A percentile compares a stretch with the other conserved stretches of the same genome.
These are phyloP conservation scores for Anthoceros angustus DNA, from an alignment of 225 moss, liverwort and hornwort genomes.

Conservation along the genomic window DNA sequence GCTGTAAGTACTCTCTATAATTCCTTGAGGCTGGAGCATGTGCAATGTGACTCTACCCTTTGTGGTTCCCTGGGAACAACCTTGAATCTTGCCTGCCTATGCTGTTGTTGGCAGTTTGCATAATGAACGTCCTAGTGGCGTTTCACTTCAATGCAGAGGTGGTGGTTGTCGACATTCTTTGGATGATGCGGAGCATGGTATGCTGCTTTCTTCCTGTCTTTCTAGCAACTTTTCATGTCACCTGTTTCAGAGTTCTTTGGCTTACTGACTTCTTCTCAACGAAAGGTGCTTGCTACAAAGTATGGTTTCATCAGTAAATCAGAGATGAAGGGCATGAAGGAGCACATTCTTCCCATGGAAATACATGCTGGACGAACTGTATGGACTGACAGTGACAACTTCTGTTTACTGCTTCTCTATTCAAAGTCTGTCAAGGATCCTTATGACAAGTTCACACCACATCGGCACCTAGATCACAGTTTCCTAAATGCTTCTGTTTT, in stretches of 20 bases:
- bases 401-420: background rate
- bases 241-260: background rate
- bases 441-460: too few species aligned
- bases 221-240: background rate
- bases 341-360: constrained; percentile 31
- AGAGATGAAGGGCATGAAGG: constrained; percentile 77
- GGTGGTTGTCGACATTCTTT: constrained; percentile 53
- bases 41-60: too few species aligned
- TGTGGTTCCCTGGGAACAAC: too few species aligned
- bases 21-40: too few species aligned
- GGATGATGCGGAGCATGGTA: constrained; percentile 65
- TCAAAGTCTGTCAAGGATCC: too few species aligned
- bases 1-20: constrained; percentile 35
- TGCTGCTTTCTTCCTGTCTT: constrained; percentile 4
- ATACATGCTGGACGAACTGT: constrained; percentile 66
- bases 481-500: background rate
- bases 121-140: constrained; percentile 38
- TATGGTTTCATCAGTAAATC: constrained; percentile 76
- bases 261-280: background rate
- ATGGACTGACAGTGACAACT: constrained; percentile 2
- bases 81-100: background rate
- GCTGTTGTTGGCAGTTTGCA: constrained; percentile 44
- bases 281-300: constrained; percentile 79
- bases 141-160: constrained; percentile 66
- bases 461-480: background rate